These are phyloP conservation scores for Pisolithus marmoratus DNA, from an alignment of 768 basidiomycete species.

Conservation along the genomic window DNA sequence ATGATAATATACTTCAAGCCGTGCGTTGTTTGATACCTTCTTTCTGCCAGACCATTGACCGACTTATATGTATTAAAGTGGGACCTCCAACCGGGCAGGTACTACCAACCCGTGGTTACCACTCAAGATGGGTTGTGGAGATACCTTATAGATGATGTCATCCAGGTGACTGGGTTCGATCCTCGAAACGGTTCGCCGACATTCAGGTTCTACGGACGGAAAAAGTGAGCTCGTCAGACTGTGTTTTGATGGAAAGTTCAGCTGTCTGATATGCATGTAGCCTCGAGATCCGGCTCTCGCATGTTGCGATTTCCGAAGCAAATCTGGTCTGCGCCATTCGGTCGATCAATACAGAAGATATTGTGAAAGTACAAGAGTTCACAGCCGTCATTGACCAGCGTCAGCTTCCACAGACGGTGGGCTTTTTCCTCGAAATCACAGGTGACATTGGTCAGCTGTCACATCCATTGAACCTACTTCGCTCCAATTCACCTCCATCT, in stretches of 20 bases:
- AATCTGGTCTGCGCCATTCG: constrained; percentile 6
- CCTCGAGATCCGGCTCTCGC: constrained; percentile 3
- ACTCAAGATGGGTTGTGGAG: no score
- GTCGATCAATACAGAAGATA: neutral
- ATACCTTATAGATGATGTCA: no score
- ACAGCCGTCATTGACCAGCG: constrained; percentile 13
- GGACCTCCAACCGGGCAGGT: constrained; percentile 3
- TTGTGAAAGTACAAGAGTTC: constrained; percentile 8
- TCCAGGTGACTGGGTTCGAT: constrained; percentile 9
- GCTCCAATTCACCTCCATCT: neutral
- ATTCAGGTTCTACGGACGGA: no score
- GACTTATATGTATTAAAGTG: no score
- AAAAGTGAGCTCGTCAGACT: no score
- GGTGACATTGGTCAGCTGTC: constrained; percentile 7
- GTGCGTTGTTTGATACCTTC: neutral
- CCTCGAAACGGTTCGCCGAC: neutral
- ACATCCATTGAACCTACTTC: neutral
- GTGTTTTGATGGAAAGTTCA: no score
- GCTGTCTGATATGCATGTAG: no score
- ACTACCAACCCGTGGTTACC: constrained; percentile 1
- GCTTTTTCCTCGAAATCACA: constrained; percentile 13
- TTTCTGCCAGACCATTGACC: no score
- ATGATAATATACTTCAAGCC: neutral
- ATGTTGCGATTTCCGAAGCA: constrained; percentile 5
- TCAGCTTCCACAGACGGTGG: constrained; percentile 2